These are phyloP conservation scores for Eucalyptus viminalis DNA, from an alignment of 345 rosid species.

Conservation along the genomic window DNA sequence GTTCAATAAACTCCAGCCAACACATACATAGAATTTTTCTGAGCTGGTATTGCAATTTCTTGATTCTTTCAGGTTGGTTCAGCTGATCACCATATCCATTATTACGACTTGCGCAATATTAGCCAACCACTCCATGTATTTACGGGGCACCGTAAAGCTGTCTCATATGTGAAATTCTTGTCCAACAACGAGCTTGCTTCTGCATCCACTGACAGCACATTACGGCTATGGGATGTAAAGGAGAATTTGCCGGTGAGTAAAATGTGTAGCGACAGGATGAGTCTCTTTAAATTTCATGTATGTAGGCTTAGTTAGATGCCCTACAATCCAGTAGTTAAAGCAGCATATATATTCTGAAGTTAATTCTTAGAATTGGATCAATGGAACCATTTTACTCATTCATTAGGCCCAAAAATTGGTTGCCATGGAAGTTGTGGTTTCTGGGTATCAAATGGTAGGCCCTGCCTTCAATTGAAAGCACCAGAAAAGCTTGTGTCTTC, in stretches of 20 bases:
- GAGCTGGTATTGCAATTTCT: background rate
- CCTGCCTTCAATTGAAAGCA: background rate
- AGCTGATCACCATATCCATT: slow-evolving; percentile 90
- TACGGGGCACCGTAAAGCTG: slow-evolving; percentile 86
- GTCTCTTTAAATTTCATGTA: background rate
- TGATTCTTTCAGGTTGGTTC: slow-evolving; percentile 74
- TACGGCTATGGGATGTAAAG: slow-evolving; percentile 93
- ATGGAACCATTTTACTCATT: background rate
- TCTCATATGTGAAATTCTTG: slow-evolving; percentile 92
- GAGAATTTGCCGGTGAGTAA: slow-evolving; percentile 68
- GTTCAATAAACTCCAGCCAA: background rate
- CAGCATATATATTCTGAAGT: background rate
- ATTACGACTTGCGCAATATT: slow-evolving; percentile 78
- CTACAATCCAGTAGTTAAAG: background rate
- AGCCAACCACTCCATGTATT: slow-evolving; percentile 87
- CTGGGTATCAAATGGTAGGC: background rate
- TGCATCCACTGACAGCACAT: slow-evolving; percentile 94
- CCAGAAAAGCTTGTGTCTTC: background rate
- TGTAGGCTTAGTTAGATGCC: background rate
- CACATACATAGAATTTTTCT: background rate
- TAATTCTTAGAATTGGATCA: background rate
- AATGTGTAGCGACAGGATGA: background rate
- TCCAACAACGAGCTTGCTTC: slow-evolving; percentile 93
- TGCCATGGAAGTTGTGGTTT: background rate
- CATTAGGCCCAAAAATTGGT: background rate